phyloP scores from a whole-genome alignment of 495 filamentous ascomycete genomes.

The Daldinia childiae region DNA sequence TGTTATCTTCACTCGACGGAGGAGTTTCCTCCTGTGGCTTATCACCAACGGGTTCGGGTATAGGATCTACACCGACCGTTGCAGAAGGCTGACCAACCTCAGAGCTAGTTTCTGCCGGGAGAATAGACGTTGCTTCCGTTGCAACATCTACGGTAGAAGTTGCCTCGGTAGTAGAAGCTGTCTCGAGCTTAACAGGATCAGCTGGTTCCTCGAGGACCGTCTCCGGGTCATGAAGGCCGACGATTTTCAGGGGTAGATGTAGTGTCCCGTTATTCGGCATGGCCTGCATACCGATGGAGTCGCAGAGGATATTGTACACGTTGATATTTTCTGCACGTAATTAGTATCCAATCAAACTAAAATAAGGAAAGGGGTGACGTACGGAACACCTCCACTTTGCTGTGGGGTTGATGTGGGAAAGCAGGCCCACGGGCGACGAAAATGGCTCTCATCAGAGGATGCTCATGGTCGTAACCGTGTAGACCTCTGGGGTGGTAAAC shows the following conservation, averaged over 20 bases:
- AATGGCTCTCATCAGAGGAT: slow-evolving; percentile 91
- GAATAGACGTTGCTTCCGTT: slow-evolving; percentile 23
- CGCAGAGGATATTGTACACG: slow-evolving; percentile 94
- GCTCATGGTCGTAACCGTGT: slow-evolving; percentile 90
- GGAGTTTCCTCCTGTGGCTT: slow-evolving; percentile 25
- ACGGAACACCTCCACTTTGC: slow-evolving; percentile 84
- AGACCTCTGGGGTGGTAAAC: slow-evolving; percentile 80
- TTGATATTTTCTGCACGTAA: slow-evolving; percentile 81
- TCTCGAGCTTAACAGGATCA: slow-evolving; percentile 43
- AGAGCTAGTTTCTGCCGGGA: slow-evolving; percentile 22
- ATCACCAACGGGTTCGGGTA: not conserved
- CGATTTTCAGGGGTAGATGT: slow-evolving; percentile 74
- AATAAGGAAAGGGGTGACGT: slow-evolving; percentile 52
- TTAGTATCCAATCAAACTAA: slow-evolving; percentile 25
- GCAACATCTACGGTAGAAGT: slow-evolving; percentile 21
- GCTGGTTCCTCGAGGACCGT: slow-evolving; percentile 44
- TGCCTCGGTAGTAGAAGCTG: slow-evolving; percentile 14
- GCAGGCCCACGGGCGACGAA: slow-evolving; percentile 89
- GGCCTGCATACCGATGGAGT: slow-evolving; percentile 74
- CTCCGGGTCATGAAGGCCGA: slow-evolving; percentile 68
- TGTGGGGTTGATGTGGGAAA: slow-evolving; percentile 85
- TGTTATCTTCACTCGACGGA: slow-evolving; percentile 32
- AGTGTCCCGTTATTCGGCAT: slow-evolving; percentile 88
- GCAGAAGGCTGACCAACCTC: slow-evolving; percentile 20
- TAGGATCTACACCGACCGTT: slow-evolving; percentile 32